Evolutionary conservation across 768 basidiomycete species (phyloP).

Genomic region (Boletus reticulatus): DNA sequence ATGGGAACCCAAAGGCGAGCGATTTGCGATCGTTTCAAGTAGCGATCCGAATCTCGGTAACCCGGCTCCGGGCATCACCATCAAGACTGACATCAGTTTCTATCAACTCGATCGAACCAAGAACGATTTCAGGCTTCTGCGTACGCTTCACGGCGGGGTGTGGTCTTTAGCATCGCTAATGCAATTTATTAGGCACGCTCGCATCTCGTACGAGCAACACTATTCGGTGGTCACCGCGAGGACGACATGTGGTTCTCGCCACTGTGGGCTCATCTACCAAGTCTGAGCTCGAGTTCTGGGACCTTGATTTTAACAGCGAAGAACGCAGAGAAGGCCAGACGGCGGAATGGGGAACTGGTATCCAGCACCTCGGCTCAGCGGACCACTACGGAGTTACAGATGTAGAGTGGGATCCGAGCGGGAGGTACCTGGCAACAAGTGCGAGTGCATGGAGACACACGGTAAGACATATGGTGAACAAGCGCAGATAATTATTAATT

Average conservation of each 20-base stretch:
- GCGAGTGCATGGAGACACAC: slow-evolving; percentile 95
- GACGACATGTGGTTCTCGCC: slow-evolving; percentile 92
- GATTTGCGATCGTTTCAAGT: slow-evolving; percentile 94
- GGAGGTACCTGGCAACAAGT: slow-evolving; percentile 88
- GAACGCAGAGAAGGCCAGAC: slow-evolving; percentile 45
- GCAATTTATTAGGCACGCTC: slow-evolving; percentile 57
- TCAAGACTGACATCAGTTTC: slow-evolving; percentile 95
- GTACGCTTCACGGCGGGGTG: slow-evolving; percentile 41
- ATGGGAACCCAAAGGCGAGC: slow-evolving; percentile 97
- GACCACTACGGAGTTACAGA: slow-evolving; percentile 99
- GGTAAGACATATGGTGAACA: slow-evolving; percentile 44
- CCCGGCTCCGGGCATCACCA: slow-evolving; percentile 85
- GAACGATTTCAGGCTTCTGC: slow-evolving; percentile 90
- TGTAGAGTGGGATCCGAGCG: slow-evolving; percentile 97
- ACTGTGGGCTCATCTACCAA: slow-evolving; percentile 94
- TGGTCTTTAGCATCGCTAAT: slow-evolving; percentile 1
- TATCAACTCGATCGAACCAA: slow-evolving; percentile 91
- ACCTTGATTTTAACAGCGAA: slow-evolving; percentile 85
- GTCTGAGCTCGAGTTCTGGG: slow-evolving; percentile 99
- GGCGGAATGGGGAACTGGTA: slow-evolving; percentile 79
- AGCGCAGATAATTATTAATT: slow-evolving; percentile 7
- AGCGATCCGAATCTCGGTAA: slow-evolving; percentile 92
- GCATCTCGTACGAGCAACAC: slow-evolving; percentile 86
- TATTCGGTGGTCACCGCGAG: slow-evolving; percentile 94
- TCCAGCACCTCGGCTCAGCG: slow-evolving; percentile 79